Evolutionary conservation across 1,284 basidiomycete species (phyloP).

Genomic region (Cutaneotrichosporon sp.): DNA sequence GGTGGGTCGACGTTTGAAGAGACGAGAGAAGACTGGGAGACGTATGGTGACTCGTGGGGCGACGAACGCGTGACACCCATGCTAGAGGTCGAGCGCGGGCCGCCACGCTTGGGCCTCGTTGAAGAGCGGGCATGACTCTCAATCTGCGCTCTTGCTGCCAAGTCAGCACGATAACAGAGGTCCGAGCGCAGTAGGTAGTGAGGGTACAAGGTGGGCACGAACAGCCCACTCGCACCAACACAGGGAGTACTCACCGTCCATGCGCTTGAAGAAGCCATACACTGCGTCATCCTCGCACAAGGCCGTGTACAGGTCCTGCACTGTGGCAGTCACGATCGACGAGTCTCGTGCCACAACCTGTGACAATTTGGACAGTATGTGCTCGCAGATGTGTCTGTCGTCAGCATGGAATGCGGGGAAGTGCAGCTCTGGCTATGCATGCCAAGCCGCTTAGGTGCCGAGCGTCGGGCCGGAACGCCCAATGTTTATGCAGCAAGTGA

Average conservation of each 20-base stretch:
- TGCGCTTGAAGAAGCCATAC: conserved; percentile 78
- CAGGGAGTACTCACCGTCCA: conserved; percentile 65
- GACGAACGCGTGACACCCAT: conserved; percentile 5
- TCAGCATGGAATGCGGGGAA: conserved; percentile 9
- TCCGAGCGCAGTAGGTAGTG: neutral
- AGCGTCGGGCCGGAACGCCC: too few species aligned
- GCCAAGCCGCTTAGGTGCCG: neutral
- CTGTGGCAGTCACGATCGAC: conserved; percentile 65
- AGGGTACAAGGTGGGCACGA: neutral
- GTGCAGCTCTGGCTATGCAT: neutral
- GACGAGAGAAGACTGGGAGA: conserved; percentile 8
- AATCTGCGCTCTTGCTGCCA: conserved; percentile 1
- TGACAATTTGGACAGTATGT: conserved; percentile 72
- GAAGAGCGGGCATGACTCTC: neutral
- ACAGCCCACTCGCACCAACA: neutral
- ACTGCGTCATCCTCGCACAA: conserved; percentile 83
- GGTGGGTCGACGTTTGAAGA: conserved; percentile 1
- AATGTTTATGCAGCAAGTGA: too few species aligned
- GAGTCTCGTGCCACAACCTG: conserved; percentile 81
- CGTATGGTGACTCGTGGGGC: conserved; percentile 2
- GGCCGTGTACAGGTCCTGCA: conserved; percentile 78
- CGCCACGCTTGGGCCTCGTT: conserved; percentile 3
- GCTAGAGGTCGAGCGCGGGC: conserved; percentile 1
- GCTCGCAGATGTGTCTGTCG: conserved; percentile 63
- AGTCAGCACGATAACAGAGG: neutral